Evolutionary conservation across 2,329 filamentous ascomycete species (phyloP).

Genomic region (Aspergillus amoenus): DNA sequence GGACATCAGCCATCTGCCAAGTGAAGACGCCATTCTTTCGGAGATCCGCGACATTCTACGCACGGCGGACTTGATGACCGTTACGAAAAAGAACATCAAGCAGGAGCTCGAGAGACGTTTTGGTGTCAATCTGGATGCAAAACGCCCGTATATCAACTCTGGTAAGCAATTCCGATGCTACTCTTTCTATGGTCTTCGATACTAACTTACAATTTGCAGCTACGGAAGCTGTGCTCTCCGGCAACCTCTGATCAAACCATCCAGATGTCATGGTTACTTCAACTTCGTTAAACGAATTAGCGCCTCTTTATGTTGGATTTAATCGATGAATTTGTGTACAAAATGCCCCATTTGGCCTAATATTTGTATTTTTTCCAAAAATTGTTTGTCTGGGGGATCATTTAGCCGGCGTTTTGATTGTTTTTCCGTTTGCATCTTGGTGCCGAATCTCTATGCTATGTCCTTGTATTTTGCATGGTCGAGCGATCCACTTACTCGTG

Average conservation of each 20-base stretch:
- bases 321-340: neutral
- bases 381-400: neutral
- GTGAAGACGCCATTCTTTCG: slow-evolving; percentile 82
- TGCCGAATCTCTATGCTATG: neutral
- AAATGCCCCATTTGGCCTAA: neutral
- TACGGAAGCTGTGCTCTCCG: neutral
- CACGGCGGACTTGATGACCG: slow-evolving; percentile 91
- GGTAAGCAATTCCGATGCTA: slow-evolving; percentile 56
- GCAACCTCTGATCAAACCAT: neutral
- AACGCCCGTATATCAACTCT: slow-evolving; percentile 90
- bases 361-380: neutral
- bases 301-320: neutral
- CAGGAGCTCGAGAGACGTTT: slow-evolving; percentile 88
- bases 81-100: slow-evolving; percentile 99
- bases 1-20: slow-evolving; percentile 73
- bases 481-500: neutral
- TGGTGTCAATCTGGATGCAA: slow-evolving; percentile 78
- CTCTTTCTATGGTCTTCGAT: neutral
- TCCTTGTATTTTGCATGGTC: neutral
- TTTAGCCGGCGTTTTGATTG: slow-evolving; percentile 1
- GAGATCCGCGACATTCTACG: slow-evolving; percentile 93
- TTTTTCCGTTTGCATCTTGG: neutral
- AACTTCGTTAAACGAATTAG: neutral
- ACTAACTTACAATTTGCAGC: neutral
- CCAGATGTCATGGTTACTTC: neutral